Evolutionary conservation across 164 flowering plant genomes (phyloP), one percentile per base, ranked within the genome.

Genomic region (Vitis rotundifolia): DNA sequence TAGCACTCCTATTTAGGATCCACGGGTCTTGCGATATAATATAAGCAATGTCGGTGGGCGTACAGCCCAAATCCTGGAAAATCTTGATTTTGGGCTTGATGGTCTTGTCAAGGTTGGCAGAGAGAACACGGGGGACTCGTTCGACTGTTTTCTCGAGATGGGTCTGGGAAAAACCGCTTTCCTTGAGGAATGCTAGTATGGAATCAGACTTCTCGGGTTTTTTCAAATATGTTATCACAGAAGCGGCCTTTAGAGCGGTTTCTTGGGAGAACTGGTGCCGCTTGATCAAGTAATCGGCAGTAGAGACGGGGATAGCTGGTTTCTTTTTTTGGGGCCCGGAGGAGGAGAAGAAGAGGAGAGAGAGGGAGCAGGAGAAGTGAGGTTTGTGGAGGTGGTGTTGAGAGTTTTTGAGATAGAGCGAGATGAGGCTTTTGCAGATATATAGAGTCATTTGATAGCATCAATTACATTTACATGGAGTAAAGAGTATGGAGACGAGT

Each of bases 81-180:
- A 79, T 31, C 54, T 74, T 69, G 19, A 78, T 49, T 58, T 79
- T 81, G 59, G 80, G 82, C 49, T 78, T 69, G 60, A 81, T 69
- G 56, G 70, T 63, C 0, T 18, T 59, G 5, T 76, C 77, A 10
- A 78, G 48, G n/a, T 63, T 70, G 29, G 74, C 13, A 44, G 47
- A 44, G 14, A 81, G 76, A 9, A 81, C 6, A 0, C 3, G 1
- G n/a, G 80, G 80, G 61, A 14, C 3, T 1, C 48, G 55, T 19
- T 48, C 49, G 18, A 81, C 26, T 0, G 69, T 8, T 16, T 62
- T 15, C 64, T 78, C 78, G 37, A 81, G 14, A 4, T 76, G 78
- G 68, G 80, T 3, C 11, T 49, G 37, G 1, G 80, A 71, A 63
- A 81, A 78, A 12, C 84, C 82, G 48, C 29, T 69, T 12, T 70